Percentiles rank a stretch among this genome's conserved stretches.
Evolutionary conservation across 164 flowering plant genomes (phyloP).

Genomic region (Buxus sempervirens): DNA sequence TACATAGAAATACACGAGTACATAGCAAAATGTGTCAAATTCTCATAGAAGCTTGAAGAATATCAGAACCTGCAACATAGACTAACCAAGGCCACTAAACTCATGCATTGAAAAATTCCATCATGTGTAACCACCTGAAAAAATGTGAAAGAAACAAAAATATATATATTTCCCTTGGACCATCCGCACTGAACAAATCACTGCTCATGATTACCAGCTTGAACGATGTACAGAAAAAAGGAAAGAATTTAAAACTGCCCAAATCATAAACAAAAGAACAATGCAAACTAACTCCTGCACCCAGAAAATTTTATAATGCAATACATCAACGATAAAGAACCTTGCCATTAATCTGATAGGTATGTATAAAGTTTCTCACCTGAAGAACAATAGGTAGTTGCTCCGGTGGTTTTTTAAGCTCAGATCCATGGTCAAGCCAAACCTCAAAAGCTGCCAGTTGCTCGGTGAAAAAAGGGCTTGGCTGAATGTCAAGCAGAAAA

Average conservation of each 20-base stretch:
- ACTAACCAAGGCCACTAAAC: not conserved
- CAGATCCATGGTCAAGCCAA: slow-evolving; percentile 98
- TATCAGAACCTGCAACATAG: not conserved
- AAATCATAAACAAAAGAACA: slow-evolving; percentile 3
- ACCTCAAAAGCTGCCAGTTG: slow-evolving; percentile 96
- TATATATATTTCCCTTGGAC: not conserved
- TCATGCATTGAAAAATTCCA: not conserved
- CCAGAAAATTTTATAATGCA: not conserved
- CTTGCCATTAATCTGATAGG: not conserved
- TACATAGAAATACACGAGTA: too few relatives aligned
- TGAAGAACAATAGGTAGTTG: slow-evolving; percentile 97
- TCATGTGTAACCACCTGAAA: too few relatives aligned
- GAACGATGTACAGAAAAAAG: not conserved
- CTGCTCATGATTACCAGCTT: not conserved
- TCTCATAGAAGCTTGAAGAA: not conserved
- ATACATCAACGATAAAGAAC: too few relatives aligned
- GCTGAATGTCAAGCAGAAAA: slow-evolving; percentile 41
- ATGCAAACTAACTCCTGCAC: not conserved
- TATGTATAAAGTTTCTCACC: slow-evolving; percentile 37
- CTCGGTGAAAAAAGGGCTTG: slow-evolving; percentile 93
- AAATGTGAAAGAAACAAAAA: too few relatives aligned
- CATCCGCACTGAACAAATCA: not conserved
- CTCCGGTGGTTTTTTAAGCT: slow-evolving; percentile 91
- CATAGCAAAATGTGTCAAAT: too few relatives aligned
- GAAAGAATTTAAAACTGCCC: not conserved